Evolutionary conservation across 148 eudicot genomes (phyloP).

Genomic region (Amaranthus cruentus): DNA sequence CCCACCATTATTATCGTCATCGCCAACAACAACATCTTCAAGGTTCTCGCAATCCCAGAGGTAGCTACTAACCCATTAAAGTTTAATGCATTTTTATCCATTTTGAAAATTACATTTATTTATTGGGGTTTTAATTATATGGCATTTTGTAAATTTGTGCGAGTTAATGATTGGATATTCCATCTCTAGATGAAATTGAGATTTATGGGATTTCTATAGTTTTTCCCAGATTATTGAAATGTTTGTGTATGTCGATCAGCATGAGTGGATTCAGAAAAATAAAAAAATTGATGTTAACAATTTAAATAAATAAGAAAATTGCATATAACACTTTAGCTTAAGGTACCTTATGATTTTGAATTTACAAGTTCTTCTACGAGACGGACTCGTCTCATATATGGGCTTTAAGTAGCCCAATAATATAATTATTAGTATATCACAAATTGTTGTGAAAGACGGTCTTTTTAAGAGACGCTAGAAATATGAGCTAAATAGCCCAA

Average conservation of each 20-base stretch:
- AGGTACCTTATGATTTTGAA: no score
- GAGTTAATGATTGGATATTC: not conserved
- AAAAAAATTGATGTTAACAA: no score
- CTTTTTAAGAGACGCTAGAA: no score
- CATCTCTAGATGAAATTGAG: not conserved
- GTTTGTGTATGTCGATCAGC: not conserved
- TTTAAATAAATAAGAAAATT: no score
- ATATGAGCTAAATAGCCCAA: no score
- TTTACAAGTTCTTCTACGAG: no score
- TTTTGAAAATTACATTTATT: not conserved
- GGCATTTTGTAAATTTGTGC: not conserved
- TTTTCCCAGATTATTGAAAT: not conserved
- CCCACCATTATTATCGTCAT: not conserved
- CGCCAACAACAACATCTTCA: slow-evolving; percentile 19
- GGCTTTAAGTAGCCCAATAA: no score
- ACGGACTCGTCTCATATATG: no score
- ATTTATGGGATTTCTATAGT: not conserved
- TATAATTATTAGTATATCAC: no score
- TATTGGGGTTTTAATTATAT: not conserved
- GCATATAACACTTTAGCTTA: no score
- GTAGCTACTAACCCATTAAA: not conserved
- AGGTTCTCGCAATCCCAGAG: slow-evolving; percentile 12
- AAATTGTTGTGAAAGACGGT: no score
- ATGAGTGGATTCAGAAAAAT: no score
- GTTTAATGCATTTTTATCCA: not conserved